These are phyloP conservation scores for Copromyces sp. DNA, from an alignment of 495 filamentous ascomycete species.

Conservation along the genomic window DNA sequence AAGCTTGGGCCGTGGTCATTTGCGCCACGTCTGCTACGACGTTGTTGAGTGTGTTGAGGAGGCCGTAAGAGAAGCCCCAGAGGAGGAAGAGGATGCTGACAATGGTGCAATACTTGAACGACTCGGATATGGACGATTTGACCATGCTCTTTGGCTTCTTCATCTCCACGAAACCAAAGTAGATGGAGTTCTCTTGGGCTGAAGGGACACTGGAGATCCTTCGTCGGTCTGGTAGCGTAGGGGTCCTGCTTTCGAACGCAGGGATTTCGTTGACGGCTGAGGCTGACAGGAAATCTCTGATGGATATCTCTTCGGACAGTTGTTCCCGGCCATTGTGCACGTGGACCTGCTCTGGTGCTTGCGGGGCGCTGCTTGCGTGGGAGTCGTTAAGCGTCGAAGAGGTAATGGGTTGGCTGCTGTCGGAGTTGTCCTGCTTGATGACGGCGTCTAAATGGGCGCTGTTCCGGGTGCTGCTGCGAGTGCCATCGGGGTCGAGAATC, in stretches of 20 bases:
- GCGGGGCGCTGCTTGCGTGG: not conserved
- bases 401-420: not conserved
- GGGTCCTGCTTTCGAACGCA: not conserved
- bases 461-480: conserved; percentile 11
- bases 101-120: conserved; percentile 42
- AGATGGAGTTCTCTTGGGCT: conserved; percentile 21
- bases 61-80: conserved; percentile 81
- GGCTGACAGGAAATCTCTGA: conserved; percentile 1
- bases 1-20: conserved; percentile 22
- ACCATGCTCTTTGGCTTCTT: conserved; percentile 69
- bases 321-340: not conserved
- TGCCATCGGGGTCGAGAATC: conserved; percentile 40
- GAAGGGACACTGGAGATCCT: not conserved
- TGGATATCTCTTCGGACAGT: conserved; percentile 1
- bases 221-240: not conserved
- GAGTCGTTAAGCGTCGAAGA: not conserved
- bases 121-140: conserved; percentile 35
- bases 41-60: conserved; percentile 56
- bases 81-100: conserved; percentile 77
- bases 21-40: conserved; percentile 35
- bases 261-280: not conserved
- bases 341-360: not conserved
- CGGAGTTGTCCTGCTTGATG: not conserved
- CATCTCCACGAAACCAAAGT: conserved; percentile 82
- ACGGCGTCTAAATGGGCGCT: conserved; percentile 1